Conservation (phyloP, 2,329 filamentous ascomycete species). For the Sphaerulina vaccinii region DNA sequence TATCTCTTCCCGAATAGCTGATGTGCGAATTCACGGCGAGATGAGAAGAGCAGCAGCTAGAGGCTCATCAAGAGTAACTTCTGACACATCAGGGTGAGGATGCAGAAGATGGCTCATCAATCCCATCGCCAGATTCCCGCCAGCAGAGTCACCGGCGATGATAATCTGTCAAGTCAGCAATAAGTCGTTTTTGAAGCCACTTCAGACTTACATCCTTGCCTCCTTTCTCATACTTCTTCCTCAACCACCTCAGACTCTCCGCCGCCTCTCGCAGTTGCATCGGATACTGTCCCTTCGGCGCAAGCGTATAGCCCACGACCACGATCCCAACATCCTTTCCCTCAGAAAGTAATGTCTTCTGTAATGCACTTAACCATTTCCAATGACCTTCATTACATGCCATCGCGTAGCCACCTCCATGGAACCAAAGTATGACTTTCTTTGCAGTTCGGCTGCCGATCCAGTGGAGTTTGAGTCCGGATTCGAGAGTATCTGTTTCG, state of each 20-base stretch:
- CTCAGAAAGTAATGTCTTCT: slow-evolving; percentile 43
- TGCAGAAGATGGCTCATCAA: slow-evolving; percentile 55
- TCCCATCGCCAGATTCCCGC: slow-evolving; percentile 49
- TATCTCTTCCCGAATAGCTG: too few relatives aligned
- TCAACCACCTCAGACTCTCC: slow-evolving; percentile 45
- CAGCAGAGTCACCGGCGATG: slow-evolving; percentile 55
- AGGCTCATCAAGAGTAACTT: slow-evolving; percentile 42
- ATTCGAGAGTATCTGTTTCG: slow-evolving; percentile 40
- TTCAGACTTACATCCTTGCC: slow-evolving; percentile 37
- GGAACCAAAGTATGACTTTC: slow-evolving; percentile 49
- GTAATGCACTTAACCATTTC: slow-evolving; percentile 46
- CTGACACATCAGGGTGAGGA: slow-evolving; percentile 51
- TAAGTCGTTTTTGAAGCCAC: too few relatives aligned
- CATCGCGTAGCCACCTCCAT: slow-evolving; percentile 57
- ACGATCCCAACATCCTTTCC: slow-evolving; percentile 50
- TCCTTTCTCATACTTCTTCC: slow-evolving; percentile 39
- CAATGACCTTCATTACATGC: slow-evolving; percentile 50
- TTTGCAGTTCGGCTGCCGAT: slow-evolving; percentile 42
- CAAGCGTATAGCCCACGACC: slow-evolving; percentile 59
- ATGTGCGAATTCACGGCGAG: too few relatives aligned
- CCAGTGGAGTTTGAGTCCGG: slow-evolving; percentile 50
- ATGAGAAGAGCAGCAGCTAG: slow-evolving; percentile 56
- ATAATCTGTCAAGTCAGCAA: slow-evolving; percentile 39
- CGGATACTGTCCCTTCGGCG: slow-evolving; percentile 45
- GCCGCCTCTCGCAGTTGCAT: slow-evolving; percentile 50